A percentile compares a stretch with the other conserved stretches of the same genome.
Evolutionary conservation across 495 filamentous ascomycete species (phyloP).

Genomic region (Annulohypoxylon stygium): DNA sequence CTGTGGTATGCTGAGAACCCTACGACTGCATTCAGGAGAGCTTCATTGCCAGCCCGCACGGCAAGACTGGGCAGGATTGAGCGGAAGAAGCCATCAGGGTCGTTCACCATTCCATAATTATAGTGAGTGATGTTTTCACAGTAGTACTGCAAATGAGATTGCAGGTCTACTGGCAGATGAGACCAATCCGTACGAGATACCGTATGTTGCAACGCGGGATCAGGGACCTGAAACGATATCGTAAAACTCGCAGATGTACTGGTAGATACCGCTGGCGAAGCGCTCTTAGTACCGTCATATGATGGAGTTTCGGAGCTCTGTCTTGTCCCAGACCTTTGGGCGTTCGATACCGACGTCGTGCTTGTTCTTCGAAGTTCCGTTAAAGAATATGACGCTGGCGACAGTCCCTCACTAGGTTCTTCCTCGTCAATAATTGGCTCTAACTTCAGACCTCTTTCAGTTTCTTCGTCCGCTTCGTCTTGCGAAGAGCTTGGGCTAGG

Average conservation of each 20-base stretch:
- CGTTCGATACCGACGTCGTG: conserved; percentile 57
- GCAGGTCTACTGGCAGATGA: conserved; percentile 73
- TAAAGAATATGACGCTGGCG: conserved; percentile 52
- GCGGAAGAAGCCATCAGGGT: conserved; percentile 77
- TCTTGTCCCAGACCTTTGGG: conserved; percentile 51
- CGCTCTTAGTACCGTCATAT: conserved; percentile 60
- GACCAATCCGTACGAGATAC: conserved; percentile 58
- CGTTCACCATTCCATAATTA: conserved; percentile 82
- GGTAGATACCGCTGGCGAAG: conserved; percentile 63
- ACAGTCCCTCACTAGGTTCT: conserved; percentile 55
- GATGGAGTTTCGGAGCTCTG: conserved; percentile 67
- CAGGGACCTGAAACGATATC: conserved; percentile 49
- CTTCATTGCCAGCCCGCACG: conserved; percentile 73
- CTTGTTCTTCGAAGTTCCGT: conserved; percentile 60
- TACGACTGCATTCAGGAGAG: conserved; percentile 89
- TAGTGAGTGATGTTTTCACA: conserved; percentile 78
- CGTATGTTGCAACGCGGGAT: conserved; percentile 39
- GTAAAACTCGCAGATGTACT: conserved; percentile 53
- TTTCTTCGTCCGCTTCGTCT: conserved; percentile 66
- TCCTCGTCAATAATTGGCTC: conserved; percentile 78
- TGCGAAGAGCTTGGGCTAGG: conserved; percentile 65
- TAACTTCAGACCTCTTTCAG: conserved; percentile 64
- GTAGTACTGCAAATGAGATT: conserved; percentile 84
- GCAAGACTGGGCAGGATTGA: conserved; percentile 77
- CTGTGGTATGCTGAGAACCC: conserved; percentile 92